Evolutionary conservation across 139 green algal genomes (phyloP).

Genomic region (Microglena sp.): DNA sequence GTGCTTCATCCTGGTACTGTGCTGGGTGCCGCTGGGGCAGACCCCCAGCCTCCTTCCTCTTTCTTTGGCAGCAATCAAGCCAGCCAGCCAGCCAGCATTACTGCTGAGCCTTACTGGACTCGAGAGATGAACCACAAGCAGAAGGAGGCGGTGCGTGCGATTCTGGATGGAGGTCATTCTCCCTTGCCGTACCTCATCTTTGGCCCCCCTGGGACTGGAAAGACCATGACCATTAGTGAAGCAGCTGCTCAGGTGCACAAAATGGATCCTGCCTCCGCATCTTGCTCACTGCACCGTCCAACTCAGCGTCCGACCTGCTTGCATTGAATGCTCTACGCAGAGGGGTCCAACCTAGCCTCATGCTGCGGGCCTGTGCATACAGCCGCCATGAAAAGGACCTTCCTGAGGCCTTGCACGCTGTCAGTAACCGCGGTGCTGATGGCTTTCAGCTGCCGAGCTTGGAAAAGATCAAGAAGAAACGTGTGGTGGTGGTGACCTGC

Average conservation of each 20-base stretch:
- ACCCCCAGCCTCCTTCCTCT: no score
- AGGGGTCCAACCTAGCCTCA: constrained; percentile 3
- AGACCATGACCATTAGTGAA: constrained; percentile 33
- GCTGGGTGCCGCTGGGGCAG: no score
- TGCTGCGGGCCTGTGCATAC: constrained; percentile 14
- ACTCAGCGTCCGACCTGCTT: constrained; percentile 37
- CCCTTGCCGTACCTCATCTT: constrained; percentile 38
- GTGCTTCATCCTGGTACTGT: no score
- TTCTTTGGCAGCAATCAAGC: no score
- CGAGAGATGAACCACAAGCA: constrained; percentile 40
- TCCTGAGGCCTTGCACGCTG: not conserved
- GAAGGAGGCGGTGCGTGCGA: constrained; percentile 18
- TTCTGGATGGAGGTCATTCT: constrained; percentile 13
- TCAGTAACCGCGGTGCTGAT: no score
- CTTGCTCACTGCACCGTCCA: constrained; percentile 31
- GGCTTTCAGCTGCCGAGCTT: no score
- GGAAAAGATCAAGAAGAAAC: no score
- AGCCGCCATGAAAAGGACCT: constrained; percentile 8
- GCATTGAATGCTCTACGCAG: constrained; percentile 8
- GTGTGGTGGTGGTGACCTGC: no score
- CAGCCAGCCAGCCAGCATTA: no score
- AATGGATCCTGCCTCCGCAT: constrained; percentile 6
- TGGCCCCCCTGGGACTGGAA: constrained; percentile 34
- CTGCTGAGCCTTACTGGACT: no score
- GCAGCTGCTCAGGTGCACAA: constrained; percentile 28